A percentile compares a stretch with the other conserved stretches of the same genome.
Conservation (phyloP, 2,329 filamentous ascomycete genomes). For the Apiospora arundinis region DNA sequence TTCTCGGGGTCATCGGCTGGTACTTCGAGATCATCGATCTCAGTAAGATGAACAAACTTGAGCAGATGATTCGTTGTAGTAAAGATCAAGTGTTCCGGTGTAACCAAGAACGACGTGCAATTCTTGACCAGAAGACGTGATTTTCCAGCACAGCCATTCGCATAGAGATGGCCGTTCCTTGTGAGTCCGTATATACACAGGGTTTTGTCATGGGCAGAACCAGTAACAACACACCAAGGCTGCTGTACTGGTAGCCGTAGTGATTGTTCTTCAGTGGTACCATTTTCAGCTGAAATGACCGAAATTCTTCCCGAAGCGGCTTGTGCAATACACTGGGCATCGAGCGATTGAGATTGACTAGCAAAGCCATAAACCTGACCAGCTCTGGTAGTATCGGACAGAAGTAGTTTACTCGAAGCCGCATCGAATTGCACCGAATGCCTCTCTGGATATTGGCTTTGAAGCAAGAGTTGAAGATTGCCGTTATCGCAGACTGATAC, state of each 20-base stretch:
- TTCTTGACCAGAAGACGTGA: conserved; percentile 74
- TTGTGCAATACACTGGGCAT: conserved; percentile 35
- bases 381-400: conserved; percentile 33
- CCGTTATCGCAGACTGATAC: conserved; percentile 38
- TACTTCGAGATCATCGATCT: conserved; percentile 75
- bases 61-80: conserved; percentile 92
- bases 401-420: conserved; percentile 31
- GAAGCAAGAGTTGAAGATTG: conserved; percentile 43
- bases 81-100: conserved; percentile 82
- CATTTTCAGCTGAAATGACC: conserved; percentile 38
- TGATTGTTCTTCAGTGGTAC: conserved; percentile 25
- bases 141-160: conserved; percentile 59
- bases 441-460: conserved; percentile 43
- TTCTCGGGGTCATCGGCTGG: conserved; percentile 88
- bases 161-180: conserved; percentile 78
- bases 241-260: conserved; percentile 53
- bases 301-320: conserved; percentile 20
- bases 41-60: conserved; percentile 87
- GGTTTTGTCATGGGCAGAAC: conserved; percentile 47
- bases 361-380: conserved; percentile 40
- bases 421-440: conserved; percentile 33
- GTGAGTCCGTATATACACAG: conserved; percentile 69
- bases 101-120: conserved; percentile 89
- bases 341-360: conserved; percentile 37
- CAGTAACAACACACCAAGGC: conserved; percentile 59